A percentile compares a stretch with the other conserved stretches of the same genome.
These are phyloP conservation scores for Galerina marginata DNA, from an alignment of 768 basidiomycete genomes.

Conservation along the genomic window DNA sequence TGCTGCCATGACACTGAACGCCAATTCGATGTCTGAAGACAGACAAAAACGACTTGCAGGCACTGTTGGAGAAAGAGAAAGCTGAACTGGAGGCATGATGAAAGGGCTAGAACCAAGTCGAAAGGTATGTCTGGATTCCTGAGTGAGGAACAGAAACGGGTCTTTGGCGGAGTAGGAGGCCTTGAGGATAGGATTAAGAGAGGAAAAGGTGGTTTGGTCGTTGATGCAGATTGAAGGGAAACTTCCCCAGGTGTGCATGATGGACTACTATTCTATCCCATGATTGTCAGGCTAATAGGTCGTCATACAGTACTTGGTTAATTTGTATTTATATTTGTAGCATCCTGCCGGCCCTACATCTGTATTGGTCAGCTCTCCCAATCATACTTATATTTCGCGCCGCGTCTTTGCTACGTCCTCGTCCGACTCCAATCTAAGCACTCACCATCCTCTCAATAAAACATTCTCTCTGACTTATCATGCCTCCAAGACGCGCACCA, in stretches of 20 bases:
- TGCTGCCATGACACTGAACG: slow-evolving; percentile 86
- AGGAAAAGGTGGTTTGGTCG: slow-evolving; percentile 73
- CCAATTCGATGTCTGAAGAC: slow-evolving; percentile 66
- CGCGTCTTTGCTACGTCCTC: not conserved
- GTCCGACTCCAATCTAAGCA: not conserved
- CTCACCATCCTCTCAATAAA: no score
- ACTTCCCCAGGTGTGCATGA: not conserved
- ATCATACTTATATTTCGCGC: slow-evolving; percentile 10
- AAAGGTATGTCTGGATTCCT: slow-evolving; percentile 85
- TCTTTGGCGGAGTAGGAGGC: slow-evolving; percentile 79
- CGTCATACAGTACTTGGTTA: not conserved
- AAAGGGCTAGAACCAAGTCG: slow-evolving; percentile 66
- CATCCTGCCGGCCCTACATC: slow-evolving; percentile 22
- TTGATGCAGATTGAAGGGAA: slow-evolving; percentile 56
- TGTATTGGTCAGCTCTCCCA: slow-evolving; percentile 26
- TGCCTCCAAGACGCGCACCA: slow-evolving; percentile 60
- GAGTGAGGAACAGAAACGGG: slow-evolving; percentile 81
- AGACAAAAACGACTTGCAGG: slow-evolving; percentile 74
- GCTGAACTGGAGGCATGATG: slow-evolving; percentile 78
- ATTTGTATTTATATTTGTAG: slow-evolving; percentile 17
- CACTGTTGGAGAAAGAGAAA: slow-evolving; percentile 77
- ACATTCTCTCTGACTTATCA: slow-evolving; percentile 13
- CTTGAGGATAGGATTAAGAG: slow-evolving; percentile 80
- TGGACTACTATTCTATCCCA: not conserved
- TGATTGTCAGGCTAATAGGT: not conserved